These are phyloP conservation scores for Solanum rostratum DNA, from an alignment of 257 asterid species.

Conservation along the genomic window DNA sequence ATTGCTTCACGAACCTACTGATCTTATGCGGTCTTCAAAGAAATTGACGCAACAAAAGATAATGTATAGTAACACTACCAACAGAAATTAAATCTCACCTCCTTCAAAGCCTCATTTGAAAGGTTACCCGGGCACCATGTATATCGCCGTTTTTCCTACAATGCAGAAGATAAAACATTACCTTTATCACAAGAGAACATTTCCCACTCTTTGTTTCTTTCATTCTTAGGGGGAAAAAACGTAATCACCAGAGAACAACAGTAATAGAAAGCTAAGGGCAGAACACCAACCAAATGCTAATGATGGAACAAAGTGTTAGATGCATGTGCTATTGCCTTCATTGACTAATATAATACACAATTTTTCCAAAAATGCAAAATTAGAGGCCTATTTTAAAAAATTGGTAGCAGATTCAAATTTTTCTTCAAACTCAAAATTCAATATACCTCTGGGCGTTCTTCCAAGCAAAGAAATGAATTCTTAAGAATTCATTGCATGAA, in stretches of 20 bases:
- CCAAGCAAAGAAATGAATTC: neutral
- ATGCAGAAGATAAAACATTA: constrained; percentile 7
- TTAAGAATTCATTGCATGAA: neutral
- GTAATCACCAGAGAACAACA: neutral
- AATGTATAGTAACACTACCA: neutral
- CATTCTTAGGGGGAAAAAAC: neutral
- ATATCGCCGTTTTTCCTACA: constrained; percentile 81
- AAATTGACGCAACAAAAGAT: neutral
- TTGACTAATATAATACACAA: neutral
- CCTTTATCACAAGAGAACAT: neutral
- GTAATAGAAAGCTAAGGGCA: neutral
- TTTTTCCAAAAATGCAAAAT: neutral
- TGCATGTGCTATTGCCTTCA: neutral
- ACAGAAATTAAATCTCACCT: constrained; percentile 33
- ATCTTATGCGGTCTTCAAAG: neutral
- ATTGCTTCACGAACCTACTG: neutral
- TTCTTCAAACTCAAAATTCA: neutral
- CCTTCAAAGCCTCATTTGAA: constrained; percentile 34
- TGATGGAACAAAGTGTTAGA: neutral
- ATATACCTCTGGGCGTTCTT: neutral
- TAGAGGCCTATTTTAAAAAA: neutral
- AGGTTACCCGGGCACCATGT: constrained; percentile 94
- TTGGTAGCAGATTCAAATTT: neutral
- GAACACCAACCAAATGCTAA: neutral
- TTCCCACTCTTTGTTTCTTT: neutral